Base-by-base conservation (phyloP, 257 asterid species). In the Striga asiatica region DNA sequence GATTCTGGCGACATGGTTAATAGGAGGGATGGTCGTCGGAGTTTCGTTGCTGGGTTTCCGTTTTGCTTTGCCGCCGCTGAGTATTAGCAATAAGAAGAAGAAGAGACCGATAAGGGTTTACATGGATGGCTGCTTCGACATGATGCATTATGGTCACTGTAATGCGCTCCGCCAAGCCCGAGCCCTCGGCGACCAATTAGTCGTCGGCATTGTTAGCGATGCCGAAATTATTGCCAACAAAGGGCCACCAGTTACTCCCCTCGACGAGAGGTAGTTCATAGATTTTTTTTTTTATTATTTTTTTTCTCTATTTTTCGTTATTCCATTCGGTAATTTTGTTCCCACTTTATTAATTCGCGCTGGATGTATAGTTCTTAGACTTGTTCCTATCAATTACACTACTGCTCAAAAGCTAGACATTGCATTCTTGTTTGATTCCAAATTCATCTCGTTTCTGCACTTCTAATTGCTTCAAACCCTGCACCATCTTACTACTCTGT, bases 121-220 rank as follows among this genome's bases (percentile, higher is more conserved):
- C 46, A 91, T 91, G 98, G 97, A 87, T 60, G 96, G 98, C 18
- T 87, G 96, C 67, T 91, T 91, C 67, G 96, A 91, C 60, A 84
- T 91, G 98, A 91, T 91, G 98, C 98, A 91, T 71, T 91, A 92
- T 65, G 98, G 98, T 18, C 98, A 92, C 67, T 88, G 97, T 65
- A 92, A 92, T 64, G 98, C 98, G 48, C 94, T 92, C 56, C 96
- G 98, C 38, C 98, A 91, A 71, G 98, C 98, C 60, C 81, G 98
- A 27, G 88, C 98, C 47, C 89, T 91, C 3, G 95, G 97, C 18
- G 96, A 87, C 71, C 97, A 91, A 69, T 79, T 88, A 74, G 92
- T 91, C 8, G 95, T 89, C 8, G 98, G 98, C 10, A 96, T 89
- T 55, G 96, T 86, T 24, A 89, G 98, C 64, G 98, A 89, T 70